These are phyloP conservation scores for Hyphodiscus sp. DNA, from an alignment of 2,329 filamentous ascomycete genomes.

Conservation along the genomic window DNA sequence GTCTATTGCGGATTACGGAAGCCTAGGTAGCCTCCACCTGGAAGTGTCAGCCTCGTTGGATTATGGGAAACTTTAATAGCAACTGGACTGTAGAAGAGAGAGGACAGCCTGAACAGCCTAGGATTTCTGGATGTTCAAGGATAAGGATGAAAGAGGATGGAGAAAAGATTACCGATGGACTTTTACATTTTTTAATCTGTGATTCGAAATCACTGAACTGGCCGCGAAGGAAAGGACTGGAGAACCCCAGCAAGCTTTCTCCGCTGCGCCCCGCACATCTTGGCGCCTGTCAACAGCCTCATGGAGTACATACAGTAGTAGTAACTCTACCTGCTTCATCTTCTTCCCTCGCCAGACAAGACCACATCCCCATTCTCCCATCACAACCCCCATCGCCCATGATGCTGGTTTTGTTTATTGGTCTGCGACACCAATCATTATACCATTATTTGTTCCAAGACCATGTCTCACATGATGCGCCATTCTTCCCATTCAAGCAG, in stretches of 20 bases:
- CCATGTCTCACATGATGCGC: conserved; percentile 12
- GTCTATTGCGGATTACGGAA: background rate
- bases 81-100: background rate
- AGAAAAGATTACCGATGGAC: no score
- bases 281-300: background rate
- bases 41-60: conserved; percentile 1
- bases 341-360: background rate
- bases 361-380: background rate
- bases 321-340: background rate
- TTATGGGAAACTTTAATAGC: background rate
- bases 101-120: background rate
- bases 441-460: background rate
- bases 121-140: background rate
- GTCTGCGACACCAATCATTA: background rate
- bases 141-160: background rate
- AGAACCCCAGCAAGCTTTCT: background rate
- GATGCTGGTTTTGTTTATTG: background rate
- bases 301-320: no score
- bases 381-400: background rate
- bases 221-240: background rate
- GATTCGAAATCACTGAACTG: background rate
- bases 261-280: background rate
- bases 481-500: conserved; percentile 16
- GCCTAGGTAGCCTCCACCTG: conserved; percentile 2
- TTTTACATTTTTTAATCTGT: background rate